Base-by-base conservation (phyloP, 257 asterid species). In the Solanum gracilifrons region DNA sequence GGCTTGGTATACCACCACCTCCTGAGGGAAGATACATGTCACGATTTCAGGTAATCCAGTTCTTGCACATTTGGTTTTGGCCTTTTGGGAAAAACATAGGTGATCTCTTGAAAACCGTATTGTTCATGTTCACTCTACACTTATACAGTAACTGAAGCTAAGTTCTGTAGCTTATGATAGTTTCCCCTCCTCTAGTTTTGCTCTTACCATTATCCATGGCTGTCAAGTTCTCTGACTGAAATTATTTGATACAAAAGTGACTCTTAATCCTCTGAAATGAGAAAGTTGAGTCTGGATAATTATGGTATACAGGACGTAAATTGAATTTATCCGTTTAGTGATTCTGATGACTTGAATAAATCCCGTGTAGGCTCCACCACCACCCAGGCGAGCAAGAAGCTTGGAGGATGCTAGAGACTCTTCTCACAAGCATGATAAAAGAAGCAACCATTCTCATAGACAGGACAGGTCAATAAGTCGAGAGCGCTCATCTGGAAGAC, bases 11-110 rank as follows among this genome's bases (percentile, higher is more conserved):
- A 87, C 93, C 95, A 82, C 94, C 94, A 76, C 99, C 99, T 80
- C 99, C 99, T 2, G 98, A 93, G 89, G 98, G 97, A 89, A 93
- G 95, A 90, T 97, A 96, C 88, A 91, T 91, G 97, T 91, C 98
- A 6, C 97, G 98, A 55, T 93, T 91, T 92, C 93, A 95, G 97
- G 98, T 95, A 82, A 72, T 31, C 51, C 43, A 41, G 68, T 58
- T 76, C 29, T 66, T 18, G 43, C 12, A 82, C 85, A 16, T 48
- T 3, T 48, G 16, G 1, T 18, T 82, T 79, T 74, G 82, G 51
- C 82, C 82, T 74, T 74, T 11, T 27, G 16, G 25, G 66, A 13
- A 39, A 23, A 76, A 76, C 23, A 12, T 7, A 76, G 33, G 83
- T 39, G 83, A 37, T 41, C 60, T n/a, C 48, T 79, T 79, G 36